Conservation (phyloP, 768 basidiomycete species). For the Podaxis sp. region DNA sequence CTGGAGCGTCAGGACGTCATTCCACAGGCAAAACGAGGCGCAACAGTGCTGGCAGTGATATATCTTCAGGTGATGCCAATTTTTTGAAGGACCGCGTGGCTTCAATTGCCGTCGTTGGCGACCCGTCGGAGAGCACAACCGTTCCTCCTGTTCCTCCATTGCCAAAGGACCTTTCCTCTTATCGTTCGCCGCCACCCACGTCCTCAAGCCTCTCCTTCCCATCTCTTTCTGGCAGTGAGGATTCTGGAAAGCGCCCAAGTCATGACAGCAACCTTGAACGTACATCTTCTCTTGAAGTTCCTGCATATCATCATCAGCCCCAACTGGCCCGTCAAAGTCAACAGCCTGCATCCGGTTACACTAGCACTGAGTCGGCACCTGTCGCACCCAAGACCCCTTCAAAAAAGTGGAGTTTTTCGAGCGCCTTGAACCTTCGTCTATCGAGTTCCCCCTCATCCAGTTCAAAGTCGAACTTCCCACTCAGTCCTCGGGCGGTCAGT, state of each 20-base stretch:
- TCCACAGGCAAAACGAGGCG: slow-evolving; percentile 66
- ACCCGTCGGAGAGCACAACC: slow-evolving; percentile 54
- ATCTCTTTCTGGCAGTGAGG: slow-evolving; percentile 36
- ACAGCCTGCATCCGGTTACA: slow-evolving; percentile 36
- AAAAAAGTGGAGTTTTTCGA: slow-evolving; percentile 98
- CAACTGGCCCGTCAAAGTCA: slow-evolving; percentile 24
- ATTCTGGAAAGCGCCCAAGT: slow-evolving; percentile 38
- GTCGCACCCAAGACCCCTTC: slow-evolving; percentile 72
- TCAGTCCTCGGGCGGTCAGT: slow-evolving; percentile 66
- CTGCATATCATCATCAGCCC: slow-evolving; percentile 31
- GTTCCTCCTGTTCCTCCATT: slow-evolving; percentile 95
- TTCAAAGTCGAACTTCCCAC: slow-evolving; percentile 45
- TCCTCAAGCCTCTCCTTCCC: slow-evolving; percentile 56
- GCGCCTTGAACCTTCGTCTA: slow-evolving; percentile 73
- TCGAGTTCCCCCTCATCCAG: slow-evolving; percentile 65
- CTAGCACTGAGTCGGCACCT: slow-evolving; percentile 34
- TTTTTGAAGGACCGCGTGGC: slow-evolving; percentile 68
- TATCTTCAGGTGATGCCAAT: slow-evolving; percentile 67
- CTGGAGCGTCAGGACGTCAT: slow-evolving; percentile 69
- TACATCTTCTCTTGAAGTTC: slow-evolving; percentile 51
- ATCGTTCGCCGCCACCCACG: slow-evolving; percentile 66
- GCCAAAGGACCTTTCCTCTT: slow-evolving; percentile 84
- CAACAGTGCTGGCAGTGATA: slow-evolving; percentile 87
- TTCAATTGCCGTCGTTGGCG: slow-evolving; percentile 55
- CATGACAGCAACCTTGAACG: slow-evolving; percentile 49